Conservation (phyloP, 441 rosid genomes). For the Euphorbia celastroides region DNA sequence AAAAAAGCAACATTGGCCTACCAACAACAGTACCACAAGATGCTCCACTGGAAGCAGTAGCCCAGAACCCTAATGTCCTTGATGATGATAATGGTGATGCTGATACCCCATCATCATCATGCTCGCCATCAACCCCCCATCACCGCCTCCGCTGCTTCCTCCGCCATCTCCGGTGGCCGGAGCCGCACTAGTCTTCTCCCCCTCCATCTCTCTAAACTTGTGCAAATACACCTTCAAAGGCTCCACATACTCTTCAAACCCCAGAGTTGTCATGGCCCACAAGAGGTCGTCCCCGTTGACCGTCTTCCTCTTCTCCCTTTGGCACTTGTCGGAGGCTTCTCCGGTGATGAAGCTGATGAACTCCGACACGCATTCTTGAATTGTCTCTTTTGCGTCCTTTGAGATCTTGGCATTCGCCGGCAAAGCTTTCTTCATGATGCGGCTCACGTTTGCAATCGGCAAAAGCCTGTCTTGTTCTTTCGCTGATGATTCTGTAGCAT, state of each 20-base stretch:
- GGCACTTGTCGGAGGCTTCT: conserved; percentile 58
- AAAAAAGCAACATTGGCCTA: conserved; percentile 6
- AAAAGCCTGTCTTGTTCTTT: conserved; percentile 46
- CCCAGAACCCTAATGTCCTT: conserved; percentile 16
- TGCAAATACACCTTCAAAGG: conserved; percentile 44
- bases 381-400: conserved; percentile 56
- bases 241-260: conserved; percentile 48
- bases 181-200: conserved; percentile 30
- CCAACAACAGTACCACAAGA: conserved; percentile 30
- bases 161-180: conserved; percentile 1
- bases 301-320: conserved; percentile 48
- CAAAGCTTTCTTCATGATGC: conserved; percentile 58
- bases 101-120: conserved; percentile 27
- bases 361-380: conserved; percentile 59
- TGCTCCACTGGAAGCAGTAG: conserved; percentile 15
- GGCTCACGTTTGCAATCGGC: conserved; percentile 53
- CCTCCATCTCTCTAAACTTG: conserved; percentile 48
- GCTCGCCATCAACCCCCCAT: conserved; percentile 23
- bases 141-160: conserved; percentile 13
- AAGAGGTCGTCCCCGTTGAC: conserved; percentile 51
- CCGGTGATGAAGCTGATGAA: conserved; percentile 60
- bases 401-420: conserved; percentile 58
- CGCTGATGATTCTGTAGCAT: conserved; percentile 26
- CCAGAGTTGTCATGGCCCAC: conserved; percentile 55
- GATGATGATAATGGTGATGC: conserved; percentile 14